Percentiles rank a stretch among this genome's conserved stretches.
Evolutionary conservation across 2,329 filamentous ascomycete genomes (phyloP).

Genomic region (Fusarium sambucinum): DNA sequence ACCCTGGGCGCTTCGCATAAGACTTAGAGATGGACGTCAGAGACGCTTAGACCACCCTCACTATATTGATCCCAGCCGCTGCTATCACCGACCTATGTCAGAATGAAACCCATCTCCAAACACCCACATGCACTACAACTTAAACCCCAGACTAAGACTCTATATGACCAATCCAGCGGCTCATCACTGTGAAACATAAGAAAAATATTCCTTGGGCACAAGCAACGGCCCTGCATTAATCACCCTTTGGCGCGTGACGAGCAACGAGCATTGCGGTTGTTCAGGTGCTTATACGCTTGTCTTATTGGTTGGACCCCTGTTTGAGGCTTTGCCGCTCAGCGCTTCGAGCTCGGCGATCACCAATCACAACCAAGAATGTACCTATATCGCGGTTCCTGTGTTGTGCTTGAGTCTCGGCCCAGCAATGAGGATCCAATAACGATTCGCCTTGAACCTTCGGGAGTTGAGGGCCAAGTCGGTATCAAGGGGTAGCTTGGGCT

Average conservation of each 20-base stretch:
- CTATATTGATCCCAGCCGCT: constrained; percentile 18
- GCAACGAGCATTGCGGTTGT: constrained; percentile 25
- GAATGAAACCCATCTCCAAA: constrained; percentile 41
- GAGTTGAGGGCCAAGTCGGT: constrained; percentile 33
- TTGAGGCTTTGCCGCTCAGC: constrained; percentile 42
- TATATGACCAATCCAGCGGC: constrained; percentile 40
- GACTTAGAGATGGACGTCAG: constrained; percentile 8
- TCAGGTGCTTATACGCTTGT: not conserved
- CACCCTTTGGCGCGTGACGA: constrained; percentile 46
- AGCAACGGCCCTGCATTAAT: constrained; percentile 43
- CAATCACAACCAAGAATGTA: constrained; percentile 45
- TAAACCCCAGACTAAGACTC: constrained; percentile 23
- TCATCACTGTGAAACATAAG: constrained; percentile 33
- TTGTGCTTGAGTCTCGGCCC: constrained; percentile 38
- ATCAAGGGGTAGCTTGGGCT: constrained; percentile 25
- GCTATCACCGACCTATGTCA: constrained; percentile 13
- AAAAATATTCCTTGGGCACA: constrained; percentile 22
- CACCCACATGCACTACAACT: constrained; percentile 31
- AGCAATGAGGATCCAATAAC: constrained; percentile 39
- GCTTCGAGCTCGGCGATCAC: constrained; percentile 46
- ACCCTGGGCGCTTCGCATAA: constrained; percentile 38
- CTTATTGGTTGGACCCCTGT: constrained; percentile 48
- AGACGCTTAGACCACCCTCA: constrained; percentile 32
- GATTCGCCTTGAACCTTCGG: constrained; percentile 27
- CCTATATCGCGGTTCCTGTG: constrained; percentile 29